Evolutionary conservation across 495 filamentous ascomycete species (phyloP).

Genomic region (Trichoderma asperelloides): DNA sequence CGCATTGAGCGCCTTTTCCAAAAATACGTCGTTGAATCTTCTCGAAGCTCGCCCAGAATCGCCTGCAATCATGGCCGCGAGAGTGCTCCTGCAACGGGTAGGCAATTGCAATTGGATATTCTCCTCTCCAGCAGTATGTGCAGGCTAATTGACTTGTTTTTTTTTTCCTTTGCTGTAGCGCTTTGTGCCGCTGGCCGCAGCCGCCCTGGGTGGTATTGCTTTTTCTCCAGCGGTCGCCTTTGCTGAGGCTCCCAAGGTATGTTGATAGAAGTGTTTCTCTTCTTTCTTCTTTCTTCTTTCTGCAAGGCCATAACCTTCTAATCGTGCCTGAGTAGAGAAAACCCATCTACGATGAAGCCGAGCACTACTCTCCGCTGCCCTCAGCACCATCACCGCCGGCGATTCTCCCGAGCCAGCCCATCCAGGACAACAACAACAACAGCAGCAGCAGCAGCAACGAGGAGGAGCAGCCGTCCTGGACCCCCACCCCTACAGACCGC

Average conservation of each 20-base stretch:
- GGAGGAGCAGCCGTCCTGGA: constrained; percentile 27
- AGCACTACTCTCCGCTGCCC: constrained; percentile 29
- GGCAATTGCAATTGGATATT: constrained; percentile 1
- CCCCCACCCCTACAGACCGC: constrained; percentile 81
- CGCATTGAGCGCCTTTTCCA: neutral
- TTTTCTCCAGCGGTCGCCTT: constrained; percentile 36
- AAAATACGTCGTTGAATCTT: constrained; percentile 10
- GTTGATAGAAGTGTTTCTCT: neutral
- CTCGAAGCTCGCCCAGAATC: constrained; percentile 24
- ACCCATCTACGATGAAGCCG: constrained; percentile 78
- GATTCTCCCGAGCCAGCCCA: constrained; percentile 20
- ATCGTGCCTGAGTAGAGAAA: constrained; percentile 43
- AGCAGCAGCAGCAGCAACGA: constrained; percentile 21
- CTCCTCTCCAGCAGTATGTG: constrained; percentile 10
- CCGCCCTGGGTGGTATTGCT: constrained; percentile 33
- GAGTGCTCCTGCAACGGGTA: constrained; percentile 44
- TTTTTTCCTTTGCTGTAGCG: constrained; percentile 22
- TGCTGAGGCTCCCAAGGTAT: constrained; percentile 32
- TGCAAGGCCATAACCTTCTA: neutral
- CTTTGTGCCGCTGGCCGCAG: constrained; percentile 39
- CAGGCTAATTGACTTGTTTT: constrained; percentile 14
- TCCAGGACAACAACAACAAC: constrained; percentile 25
- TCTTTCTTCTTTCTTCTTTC: neutral
- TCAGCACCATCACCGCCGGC: constrained; percentile 16
- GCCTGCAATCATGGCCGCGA: constrained; percentile 40